These are phyloP conservation scores for Sporothrix pallida DNA, from an alignment of 2,329 filamentous ascomycete species.

Conservation along the genomic window DNA sequence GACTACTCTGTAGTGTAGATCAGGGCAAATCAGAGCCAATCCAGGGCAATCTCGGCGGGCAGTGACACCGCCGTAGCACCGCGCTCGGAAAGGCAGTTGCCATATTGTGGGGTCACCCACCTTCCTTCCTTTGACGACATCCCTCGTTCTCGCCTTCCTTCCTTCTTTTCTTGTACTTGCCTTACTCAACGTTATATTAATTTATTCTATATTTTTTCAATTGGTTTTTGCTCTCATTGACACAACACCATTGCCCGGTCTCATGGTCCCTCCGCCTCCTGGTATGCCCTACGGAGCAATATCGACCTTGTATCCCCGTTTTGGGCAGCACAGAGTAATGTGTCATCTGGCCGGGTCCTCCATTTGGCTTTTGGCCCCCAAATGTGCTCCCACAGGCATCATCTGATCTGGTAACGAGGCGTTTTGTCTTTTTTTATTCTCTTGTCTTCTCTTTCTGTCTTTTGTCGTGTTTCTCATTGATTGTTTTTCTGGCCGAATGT, in stretches of 20 bases:
- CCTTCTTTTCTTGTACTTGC: background rate
- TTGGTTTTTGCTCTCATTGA: background rate
- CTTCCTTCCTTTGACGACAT: background rate
- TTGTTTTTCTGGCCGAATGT: background rate
- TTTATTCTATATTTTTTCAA: background rate
- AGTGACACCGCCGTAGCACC: background rate
- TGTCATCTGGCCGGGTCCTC: constrained; percentile 17
- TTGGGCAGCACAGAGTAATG: background rate
- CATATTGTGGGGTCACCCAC: constrained; percentile 2
- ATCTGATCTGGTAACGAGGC: constrained; percentile 24
- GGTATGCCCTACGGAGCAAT: background rate
- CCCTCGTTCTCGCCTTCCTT: constrained; percentile 8
- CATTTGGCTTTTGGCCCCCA: constrained; percentile 21
- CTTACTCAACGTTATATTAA: background rate
- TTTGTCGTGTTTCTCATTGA: background rate
- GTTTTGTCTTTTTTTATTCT: background rate
- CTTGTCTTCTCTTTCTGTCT: background rate
- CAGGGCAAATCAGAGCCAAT: background rate
- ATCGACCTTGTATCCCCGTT: background rate
- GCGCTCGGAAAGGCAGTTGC: background rate
- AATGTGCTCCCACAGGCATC: constrained; percentile 12
- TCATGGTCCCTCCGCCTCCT: background rate
- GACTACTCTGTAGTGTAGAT: too few relatives aligned
- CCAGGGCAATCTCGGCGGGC: too few relatives aligned
- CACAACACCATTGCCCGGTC: background rate